Evolutionary conservation across 2,329 filamentous ascomycete species (phyloP), one percentile per base, ranked within the genome.

Genomic region (Proliferodiscus dingleyae): DNA sequence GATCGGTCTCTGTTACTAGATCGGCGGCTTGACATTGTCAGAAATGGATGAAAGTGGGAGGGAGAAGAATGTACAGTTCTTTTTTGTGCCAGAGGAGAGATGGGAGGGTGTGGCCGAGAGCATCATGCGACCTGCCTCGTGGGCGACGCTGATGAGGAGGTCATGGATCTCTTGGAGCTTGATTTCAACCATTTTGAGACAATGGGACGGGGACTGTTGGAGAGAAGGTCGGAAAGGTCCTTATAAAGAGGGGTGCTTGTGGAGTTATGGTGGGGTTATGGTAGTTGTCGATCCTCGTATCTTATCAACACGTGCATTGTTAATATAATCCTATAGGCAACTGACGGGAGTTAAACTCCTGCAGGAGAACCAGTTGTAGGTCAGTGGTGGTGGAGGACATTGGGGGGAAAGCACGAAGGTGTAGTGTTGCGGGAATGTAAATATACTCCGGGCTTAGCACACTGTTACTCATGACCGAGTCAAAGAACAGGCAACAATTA

Each of bases 1-100:
- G 73, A 66, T 85, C 81, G 16, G 78, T 77, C 61, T 85, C 81
- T 19, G 81, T 85, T 33, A 85, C 81, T 41, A 85, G 77, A 61
- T 85, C 81, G 57, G 78, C 78, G 43, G 81, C 81, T 84, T 54
- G 16, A 9, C 38, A 7, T 43, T 37, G 43, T 49, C 19, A 54
- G 39, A n/a, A 23, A 9, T 33, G 16, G 36, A 8, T 18, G n/a
- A 5, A 19, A 37, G 22, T 33, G 16, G 6, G n/a, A 26, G 19
- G 18, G 29, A 29, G 45, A 44, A 16, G 29, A 23, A 51, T 49
- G 41, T 57, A 64, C 81, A 82, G 61, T 85, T 85, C 57, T 82
- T 70, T 67, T 85, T 85, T 26, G 74, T 81, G 39, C 71, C 79
- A 11, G 71, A 73, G 42, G 71, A 69, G 33, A 80, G 72, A 54